Evolutionary conservation across 345 rosid genomes (phyloP), one percentile per base, ranked within the genome.

Genomic region (Salix purpurea): DNA sequence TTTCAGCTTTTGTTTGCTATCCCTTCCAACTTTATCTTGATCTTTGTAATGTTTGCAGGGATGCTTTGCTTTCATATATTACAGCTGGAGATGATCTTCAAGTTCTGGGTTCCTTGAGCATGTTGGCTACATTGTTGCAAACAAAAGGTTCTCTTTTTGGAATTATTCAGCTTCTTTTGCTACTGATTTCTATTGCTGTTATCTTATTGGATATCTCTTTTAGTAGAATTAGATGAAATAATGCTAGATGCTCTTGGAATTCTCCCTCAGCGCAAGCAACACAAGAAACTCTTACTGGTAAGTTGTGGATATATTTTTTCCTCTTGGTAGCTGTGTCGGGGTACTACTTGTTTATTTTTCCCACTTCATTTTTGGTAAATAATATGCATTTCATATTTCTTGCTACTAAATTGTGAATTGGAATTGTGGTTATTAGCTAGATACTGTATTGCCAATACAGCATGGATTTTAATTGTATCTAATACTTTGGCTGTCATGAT

Each of bases 191-290:
- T 62, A 34, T 50, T 76, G 24, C 76, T 69, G 50, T 71, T 79
- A 66, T 68, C 87, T 84, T 74, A 84, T 69, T 61, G 16, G 40
- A 60, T 70, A 72, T 85, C 42, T 65, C 42, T 60, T 32, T 76
- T 52, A 85, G 71, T 81, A 96, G 99, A 96, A 82, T 87, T 94
- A 84, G 97, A 96, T 75, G 99, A 94, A 82, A 84, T 94, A 73
- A 89, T 96, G 99, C 84, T 96, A 65, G 98, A 96, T 89, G 91
- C 92, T 71, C 94, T 94, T 83, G 99, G 99, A 76, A 92, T 96
- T 87, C 97, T 96, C 78, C 99, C 99, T 60, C 98, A 91, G 74
- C 93, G 97, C 76, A 90, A 96, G 85, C 94, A 94, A 72, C 97
- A 96, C 77, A 96, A 94, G 87, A 94, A 96, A 73, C 94, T 90